Evolutionary conservation across 2,329 filamentous ascomycete species (phyloP).

Genomic region (Trichoderma brevicompactum): DNA sequence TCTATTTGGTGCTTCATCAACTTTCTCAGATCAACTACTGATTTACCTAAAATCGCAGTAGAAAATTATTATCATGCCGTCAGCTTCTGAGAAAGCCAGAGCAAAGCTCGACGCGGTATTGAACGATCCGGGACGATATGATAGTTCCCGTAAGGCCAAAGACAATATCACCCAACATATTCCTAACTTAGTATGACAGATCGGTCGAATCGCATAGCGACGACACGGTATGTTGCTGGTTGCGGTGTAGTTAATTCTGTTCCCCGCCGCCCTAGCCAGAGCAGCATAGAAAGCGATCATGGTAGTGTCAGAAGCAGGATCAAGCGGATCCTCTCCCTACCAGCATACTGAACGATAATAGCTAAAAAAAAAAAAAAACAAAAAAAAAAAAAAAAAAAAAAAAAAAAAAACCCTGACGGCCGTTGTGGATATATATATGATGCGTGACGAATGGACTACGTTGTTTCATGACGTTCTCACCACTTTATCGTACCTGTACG

Average conservation of each 20-base stretch:
- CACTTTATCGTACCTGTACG: no score
- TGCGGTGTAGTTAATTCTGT: constrained; percentile 21
- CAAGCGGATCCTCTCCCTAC: constrained; percentile 12
- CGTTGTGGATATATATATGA: no score
- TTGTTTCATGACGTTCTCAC: no score
- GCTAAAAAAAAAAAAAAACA: no score
- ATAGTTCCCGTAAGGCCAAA: constrained; percentile 18
- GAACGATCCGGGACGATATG: constrained; percentile 22
- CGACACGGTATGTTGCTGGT: constrained; percentile 21
- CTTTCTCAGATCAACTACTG: not conserved
- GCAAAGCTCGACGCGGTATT: constrained; percentile 24
- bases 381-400: no score
- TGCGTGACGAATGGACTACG: no score
- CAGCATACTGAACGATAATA: constrained; percentile 8
- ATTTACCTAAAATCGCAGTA: not conserved
- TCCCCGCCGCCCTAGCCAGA: constrained; percentile 17
- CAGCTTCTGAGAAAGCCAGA: constrained; percentile 15
- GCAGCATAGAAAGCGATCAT: constrained; percentile 9
- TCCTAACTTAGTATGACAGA: constrained; percentile 14
- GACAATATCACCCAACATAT: not conserved
- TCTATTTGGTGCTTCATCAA: not conserved
- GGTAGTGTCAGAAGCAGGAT: constrained; percentile 6
- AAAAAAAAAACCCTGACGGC: no score
- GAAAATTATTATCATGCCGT: constrained; percentile 14
- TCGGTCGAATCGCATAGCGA: constrained; percentile 22